phyloP scores from a whole-genome alignment of 176 grass and related monocot species.

The Dactylis glomerata region DNA sequence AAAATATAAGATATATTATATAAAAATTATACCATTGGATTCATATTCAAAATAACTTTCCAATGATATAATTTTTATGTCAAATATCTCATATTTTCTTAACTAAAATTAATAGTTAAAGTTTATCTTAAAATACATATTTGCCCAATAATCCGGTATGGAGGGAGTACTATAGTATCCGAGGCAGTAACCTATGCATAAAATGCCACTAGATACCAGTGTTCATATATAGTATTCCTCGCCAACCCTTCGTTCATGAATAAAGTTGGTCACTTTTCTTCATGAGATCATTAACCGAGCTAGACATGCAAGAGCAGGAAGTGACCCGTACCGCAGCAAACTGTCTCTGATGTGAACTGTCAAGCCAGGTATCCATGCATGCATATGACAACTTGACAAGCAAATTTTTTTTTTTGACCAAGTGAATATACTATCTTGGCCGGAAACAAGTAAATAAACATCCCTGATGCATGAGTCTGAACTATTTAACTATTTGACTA shows the following conservation, averaged over 20 bases:
- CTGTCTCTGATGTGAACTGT: slow-evolving; percentile 3
- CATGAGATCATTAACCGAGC: background rate
- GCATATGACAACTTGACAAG: background rate
- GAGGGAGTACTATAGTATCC: background rate
- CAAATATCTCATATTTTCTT: too few species aligned
- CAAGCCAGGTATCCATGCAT: background rate
- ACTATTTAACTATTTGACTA: background rate
- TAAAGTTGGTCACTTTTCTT: background rate
- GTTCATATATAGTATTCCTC: background rate
- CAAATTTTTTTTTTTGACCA: slow-evolving; percentile 8
- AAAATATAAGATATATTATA: too few species aligned
- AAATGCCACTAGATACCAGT: slow-evolving; percentile 22
- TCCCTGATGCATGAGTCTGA: background rate
- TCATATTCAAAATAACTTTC: too few species aligned
- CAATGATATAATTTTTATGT: too few species aligned
- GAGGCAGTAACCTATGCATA: slow-evolving; percentile 17
- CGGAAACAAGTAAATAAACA: background rate
- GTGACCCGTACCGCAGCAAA: slow-evolving; percentile 7
- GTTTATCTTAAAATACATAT: too few species aligned
- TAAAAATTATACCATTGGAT: too few species aligned
- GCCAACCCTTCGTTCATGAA: background rate
- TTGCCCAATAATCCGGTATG: too few species aligned
- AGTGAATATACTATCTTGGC: background rate
- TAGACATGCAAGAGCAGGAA: slow-evolving; percentile 4
- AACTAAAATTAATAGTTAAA: too few species aligned